A percentile compares a stretch with the other conserved stretches of the same genome.
phyloP scores from a whole-genome alignment of 768 basidiomycete species.

The Glaciozyma antarctica region DNA sequence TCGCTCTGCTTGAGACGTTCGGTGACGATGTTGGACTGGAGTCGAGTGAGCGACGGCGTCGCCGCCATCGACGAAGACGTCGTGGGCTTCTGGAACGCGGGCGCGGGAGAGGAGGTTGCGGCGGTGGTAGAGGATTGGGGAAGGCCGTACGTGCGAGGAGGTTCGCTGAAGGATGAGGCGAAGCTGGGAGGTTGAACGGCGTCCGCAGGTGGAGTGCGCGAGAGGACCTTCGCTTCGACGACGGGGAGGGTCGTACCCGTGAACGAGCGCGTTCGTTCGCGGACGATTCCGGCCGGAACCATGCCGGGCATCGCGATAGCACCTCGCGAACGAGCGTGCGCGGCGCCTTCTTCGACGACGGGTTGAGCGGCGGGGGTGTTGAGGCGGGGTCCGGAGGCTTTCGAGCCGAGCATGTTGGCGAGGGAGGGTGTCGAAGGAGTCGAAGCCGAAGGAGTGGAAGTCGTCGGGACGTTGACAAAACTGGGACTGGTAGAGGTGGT shows the following conservation, averaged over 20 bases:
- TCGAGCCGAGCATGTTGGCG: conserved; percentile 13
- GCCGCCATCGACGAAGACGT: no score
- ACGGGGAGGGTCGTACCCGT: not conserved
- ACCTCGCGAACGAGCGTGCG: conserved; percentile 2
- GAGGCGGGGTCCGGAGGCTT: conserved; percentile 14
- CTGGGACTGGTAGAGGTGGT: not conserved
- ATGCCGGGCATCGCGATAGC: conserved; percentile 12
- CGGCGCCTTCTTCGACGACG: not conserved
- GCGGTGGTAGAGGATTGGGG: not conserved
- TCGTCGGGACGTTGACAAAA: not conserved
- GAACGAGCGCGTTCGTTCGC: not conserved
- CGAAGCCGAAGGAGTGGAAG: not conserved
- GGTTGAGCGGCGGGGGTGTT: not conserved
- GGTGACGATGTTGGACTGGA: conserved; percentile 20
- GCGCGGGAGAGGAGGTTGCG: not conserved
- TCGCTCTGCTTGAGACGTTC: conserved; percentile 20
- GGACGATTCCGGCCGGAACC: not conserved
- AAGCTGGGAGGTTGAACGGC: not conserved
- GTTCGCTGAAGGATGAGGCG: not conserved
- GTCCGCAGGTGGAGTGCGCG: conserved; percentile 1
- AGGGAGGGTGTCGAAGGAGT: not conserved
- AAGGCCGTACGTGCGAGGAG: not conserved
- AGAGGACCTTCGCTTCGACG: conserved; percentile 25
- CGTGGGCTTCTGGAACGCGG: not conserved
- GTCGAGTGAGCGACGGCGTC: conserved; percentile 16